Evolutionary conservation across 1,284 basidiomycete species (phyloP), one percentile per base, ranked within the genome.

Genomic region (Kwoniella shivajii): DNA sequence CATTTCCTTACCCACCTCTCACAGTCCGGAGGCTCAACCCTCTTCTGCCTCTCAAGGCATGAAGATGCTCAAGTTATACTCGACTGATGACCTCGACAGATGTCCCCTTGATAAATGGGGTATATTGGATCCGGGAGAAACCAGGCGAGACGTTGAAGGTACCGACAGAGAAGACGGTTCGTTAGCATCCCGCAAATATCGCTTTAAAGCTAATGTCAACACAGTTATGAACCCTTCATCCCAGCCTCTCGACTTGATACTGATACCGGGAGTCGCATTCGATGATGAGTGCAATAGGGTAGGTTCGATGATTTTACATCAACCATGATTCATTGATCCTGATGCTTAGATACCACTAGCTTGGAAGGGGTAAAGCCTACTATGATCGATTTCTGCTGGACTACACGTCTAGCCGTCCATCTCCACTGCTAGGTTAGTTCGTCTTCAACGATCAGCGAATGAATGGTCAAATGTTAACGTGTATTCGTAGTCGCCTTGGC

Each of bases 361-460:
- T 78, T 2, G 77, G 77, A n/a, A 61, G 76, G 20, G 77, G 77
- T 4, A 78, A 78, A 54, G 77, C 72, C 2, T 78, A 65, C 52
- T 78, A 78, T 54, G 77, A 78, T 51, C 64, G 68, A 3, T 78
- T 74, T 57, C 61, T 78, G 6, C 51, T 60, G 6, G 53, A 56
- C 16, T 78, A 77, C 61, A 60, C 64, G 1, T 48, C 57, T 2
- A 47, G 45, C 6, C 38, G 56, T 39, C 39, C 58, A 29, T 59
- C 62, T 6, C 77, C 76, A 3, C 50, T 75, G 16, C 63, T 78
- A 1, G 63, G 77, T 76, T 31, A 49, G 67, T 56, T 14, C 9
- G 1, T 30, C 18, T 20, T 13, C 6, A 6, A 29, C 24, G 18
- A 7, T n/a, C 38, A 11, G 3, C 34, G 18, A 16, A 38, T 14